Evolutionary conservation across 805 yeast genomes (phyloP).

Genomic region (Candida sanyiensis): DNA sequence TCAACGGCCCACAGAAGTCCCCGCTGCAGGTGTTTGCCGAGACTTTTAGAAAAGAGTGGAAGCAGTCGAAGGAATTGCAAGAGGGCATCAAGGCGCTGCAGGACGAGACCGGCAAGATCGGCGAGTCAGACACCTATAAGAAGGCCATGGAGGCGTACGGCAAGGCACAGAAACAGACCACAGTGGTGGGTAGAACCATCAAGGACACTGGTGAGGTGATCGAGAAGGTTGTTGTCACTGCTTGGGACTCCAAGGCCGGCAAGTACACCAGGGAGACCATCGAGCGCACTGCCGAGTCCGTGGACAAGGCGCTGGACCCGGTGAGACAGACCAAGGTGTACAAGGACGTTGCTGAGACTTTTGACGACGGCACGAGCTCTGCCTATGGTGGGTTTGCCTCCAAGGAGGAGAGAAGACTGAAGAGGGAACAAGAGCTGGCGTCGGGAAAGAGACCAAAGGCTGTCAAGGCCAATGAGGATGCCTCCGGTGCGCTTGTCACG

Average conservation of each 20-base stretch:
- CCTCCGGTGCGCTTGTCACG: constrained; percentile 76
- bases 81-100: constrained; percentile 90
- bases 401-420: constrained; percentile 70
- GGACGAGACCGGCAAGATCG: constrained; percentile 91
- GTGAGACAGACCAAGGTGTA: constrained; percentile 86
- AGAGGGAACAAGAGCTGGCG: constrained; percentile 59
- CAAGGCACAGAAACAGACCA: constrained; percentile 66
- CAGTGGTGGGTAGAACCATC: constrained; percentile 68
- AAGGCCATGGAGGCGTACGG: constrained; percentile 90
- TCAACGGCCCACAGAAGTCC: constrained; percentile 43
- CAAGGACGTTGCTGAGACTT: constrained; percentile 80
- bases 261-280: constrained; percentile 83
- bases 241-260: constrained; percentile 96
- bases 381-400: constrained; percentile 90
- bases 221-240: constrained; percentile 81
- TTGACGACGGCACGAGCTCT: constrained; percentile 86
- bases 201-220: constrained; percentile 90
- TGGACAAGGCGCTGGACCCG: constrained; percentile 89
- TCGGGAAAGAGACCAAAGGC: constrained; percentile 59
- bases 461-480: constrained; percentile 71
- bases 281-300: constrained; percentile 71
- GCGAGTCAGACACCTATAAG: constrained; percentile 90
- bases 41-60: constrained; percentile 87
- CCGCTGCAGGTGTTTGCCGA: constrained; percentile 92
- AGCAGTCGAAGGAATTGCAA: constrained; percentile 82